Evolutionary conservation across 352 stramenopile species (phyloP).

Genomic region (Phytopythium kandeliae): DNA sequence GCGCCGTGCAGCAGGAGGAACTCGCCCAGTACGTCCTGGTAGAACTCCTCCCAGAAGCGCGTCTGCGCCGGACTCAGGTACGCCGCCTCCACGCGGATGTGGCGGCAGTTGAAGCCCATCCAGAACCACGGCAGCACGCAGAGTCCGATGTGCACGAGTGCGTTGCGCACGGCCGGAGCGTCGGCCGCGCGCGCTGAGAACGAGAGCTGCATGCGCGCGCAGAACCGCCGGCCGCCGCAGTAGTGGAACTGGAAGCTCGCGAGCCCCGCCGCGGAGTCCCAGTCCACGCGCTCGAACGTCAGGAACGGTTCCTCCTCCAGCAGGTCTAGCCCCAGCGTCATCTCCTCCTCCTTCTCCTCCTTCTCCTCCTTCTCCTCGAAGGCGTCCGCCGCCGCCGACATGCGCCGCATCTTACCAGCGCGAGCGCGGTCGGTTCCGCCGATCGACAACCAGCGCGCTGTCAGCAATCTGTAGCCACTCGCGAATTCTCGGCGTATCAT

Average conservation of each 20-base stretch:
- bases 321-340: slow-evolving; percentile 14
- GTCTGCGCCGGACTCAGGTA: slow-evolving; percentile 27
- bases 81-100: slow-evolving; percentile 27
- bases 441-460: neutral
- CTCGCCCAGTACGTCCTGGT: slow-evolving; percentile 34
- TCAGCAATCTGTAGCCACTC: slow-evolving; percentile 1
- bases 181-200: neutral
- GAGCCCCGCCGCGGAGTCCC: slow-evolving; percentile 7
- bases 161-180: slow-evolving; percentile 14
- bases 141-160: slow-evolving; percentile 27
- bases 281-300: slow-evolving; percentile 25
- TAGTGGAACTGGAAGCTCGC: slow-evolving; percentile 34
- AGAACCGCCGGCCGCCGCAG: slow-evolving; percentile 26
- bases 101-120: slow-evolving; percentile 34
- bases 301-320: slow-evolving; percentile 31
- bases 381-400: neutral
- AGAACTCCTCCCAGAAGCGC: slow-evolving; percentile 33
- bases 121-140: slow-evolving; percentile 35
- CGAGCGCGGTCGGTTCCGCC: too few species aligned
- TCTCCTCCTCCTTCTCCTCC: slow-evolving; percentile 18
- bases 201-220: slow-evolving; percentile 19
- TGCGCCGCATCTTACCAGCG: too few species aligned
- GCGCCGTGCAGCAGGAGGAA: slow-evolving; percentile 27
- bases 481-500: neutral
- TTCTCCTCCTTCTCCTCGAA: too few species aligned